Conservation (phyloP, 148 eudicot species). For the Nepenthes mirabilis region DNA sequence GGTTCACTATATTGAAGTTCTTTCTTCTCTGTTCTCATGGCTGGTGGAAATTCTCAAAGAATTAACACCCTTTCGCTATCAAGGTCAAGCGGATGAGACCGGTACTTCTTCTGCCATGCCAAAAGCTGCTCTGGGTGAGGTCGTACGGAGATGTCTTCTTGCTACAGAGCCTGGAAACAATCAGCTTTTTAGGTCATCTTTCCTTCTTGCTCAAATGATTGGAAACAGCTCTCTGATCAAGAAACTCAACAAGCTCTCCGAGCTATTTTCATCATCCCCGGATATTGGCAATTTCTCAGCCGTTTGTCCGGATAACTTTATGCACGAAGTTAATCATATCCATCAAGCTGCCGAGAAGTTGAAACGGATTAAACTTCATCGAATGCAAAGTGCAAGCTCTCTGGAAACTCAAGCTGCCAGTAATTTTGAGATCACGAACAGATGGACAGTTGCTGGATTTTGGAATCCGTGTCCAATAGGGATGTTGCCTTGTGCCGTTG, state of each 20-base stretch:
- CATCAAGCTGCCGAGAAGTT: conserved; percentile 1
- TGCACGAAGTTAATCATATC: too few species aligned
- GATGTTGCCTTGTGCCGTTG: conserved; percentile 26
- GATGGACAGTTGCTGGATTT: too few species aligned
- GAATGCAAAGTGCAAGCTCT: too few species aligned
- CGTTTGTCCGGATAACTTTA: conserved; percentile 3
- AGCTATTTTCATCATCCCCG: conserved; percentile 13
- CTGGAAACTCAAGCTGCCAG: conserved; percentile 8
- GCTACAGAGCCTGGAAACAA: conserved; percentile 40
- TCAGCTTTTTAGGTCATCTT: conserved; percentile 40
- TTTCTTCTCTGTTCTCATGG: conserved; percentile 49
- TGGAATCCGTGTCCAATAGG: too few species aligned
- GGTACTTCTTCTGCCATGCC: conserved; percentile 20
- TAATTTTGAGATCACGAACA: too few species aligned
- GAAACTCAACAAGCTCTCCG: conserved; percentile 45
- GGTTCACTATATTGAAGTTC: conserved; percentile 21
- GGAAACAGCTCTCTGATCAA: conserved; percentile 28
- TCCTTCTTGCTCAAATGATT: conserved; percentile 36
- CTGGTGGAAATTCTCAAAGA: conserved; percentile 36
- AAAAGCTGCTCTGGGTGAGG: conserved; percentile 27
- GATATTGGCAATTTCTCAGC: neutral
- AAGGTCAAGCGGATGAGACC: conserved; percentile 10
- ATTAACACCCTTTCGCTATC: conserved; percentile 16
- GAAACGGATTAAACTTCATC: too few species aligned
- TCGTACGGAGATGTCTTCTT: conserved; percentile 47